Conservation (phyloP, 139 green algal genomes). For the Klebsormidium nitens region DNA sequence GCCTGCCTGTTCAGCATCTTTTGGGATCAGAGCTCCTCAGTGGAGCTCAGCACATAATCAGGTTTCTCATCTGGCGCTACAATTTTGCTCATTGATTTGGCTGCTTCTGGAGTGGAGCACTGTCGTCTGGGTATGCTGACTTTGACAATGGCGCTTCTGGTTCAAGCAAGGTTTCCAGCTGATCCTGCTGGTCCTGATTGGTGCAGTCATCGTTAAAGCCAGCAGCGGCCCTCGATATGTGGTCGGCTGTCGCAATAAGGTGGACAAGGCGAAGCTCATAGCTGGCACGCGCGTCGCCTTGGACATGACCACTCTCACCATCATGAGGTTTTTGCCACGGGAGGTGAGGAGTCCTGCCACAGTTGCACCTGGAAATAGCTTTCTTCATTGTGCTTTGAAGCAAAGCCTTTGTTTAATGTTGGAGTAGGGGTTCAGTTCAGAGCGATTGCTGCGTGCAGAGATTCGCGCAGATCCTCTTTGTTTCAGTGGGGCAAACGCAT, state of each 20-base stretch:
- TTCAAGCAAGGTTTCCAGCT: neutral
- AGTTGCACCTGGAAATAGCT: no score
- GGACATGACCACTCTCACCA: constrained; percentile 99
- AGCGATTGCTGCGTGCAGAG: no score
- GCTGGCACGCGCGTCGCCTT: constrained; percentile 90
- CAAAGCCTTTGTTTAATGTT: no score
- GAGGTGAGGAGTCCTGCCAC: constrained; percentile 63
- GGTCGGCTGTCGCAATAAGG: constrained; percentile 91
- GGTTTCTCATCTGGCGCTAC: no score
- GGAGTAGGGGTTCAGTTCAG: no score
- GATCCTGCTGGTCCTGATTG: neutral
- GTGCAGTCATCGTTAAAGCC: constrained; percentile 96
- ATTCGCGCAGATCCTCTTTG: no score
- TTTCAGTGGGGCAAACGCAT: no score
- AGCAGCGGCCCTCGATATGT: constrained; percentile 96
- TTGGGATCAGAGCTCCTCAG: neutral
- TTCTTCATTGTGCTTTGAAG: no score
- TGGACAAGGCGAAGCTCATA: constrained; percentile 89
- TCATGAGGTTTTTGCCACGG: constrained; percentile 93
- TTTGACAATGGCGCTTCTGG: neutral
- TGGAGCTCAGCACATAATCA: no score
- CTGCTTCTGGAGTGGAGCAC: neutral
- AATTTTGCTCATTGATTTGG: no score
- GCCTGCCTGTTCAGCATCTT: neutral
- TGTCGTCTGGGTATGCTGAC: no score